phyloP scores from a whole-genome alignment of 2,329 filamentous ascomycete genomes.

The Ophiocordyceps camponoti-rufipedis region DNA sequence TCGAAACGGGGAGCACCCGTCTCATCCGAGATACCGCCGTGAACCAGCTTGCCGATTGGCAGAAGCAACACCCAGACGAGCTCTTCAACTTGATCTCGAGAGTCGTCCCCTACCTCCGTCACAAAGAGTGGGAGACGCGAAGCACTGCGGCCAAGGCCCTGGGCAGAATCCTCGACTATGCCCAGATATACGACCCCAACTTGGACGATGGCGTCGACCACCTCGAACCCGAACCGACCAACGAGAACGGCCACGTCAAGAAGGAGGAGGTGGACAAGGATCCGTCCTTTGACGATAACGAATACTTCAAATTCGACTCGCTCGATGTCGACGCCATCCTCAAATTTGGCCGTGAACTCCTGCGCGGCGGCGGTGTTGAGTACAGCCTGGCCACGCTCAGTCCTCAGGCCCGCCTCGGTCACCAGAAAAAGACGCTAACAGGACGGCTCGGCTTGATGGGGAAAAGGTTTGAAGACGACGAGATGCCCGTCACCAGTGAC shows the following conservation, averaged over 20 bases:
- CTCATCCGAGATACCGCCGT: constrained; percentile 94
- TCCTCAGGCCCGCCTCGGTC: constrained; percentile 59
- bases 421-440: constrained; percentile 77
- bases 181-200: constrained; percentile 77
- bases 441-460: constrained; percentile 72
- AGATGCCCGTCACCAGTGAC: constrained; percentile 42
- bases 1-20: constrained; percentile 92
- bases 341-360: constrained; percentile 64
- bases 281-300: constrained; percentile 26
- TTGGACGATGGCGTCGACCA: constrained; percentile 39
- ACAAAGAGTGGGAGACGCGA: constrained; percentile 93
- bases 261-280: constrained; percentile 40
- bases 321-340: constrained; percentile 68
- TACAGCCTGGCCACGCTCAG: constrained; percentile 69
- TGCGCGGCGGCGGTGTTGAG: constrained; percentile 75
- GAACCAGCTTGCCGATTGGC: constrained; percentile 90
- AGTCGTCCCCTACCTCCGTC: constrained; percentile 86
- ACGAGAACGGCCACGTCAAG: constrained; percentile 29
- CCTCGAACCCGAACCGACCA: constrained; percentile 15
- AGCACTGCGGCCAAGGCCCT: constrained; percentile 87
- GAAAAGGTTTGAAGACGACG: constrained; percentile 69
- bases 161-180: constrained; percentile 83
- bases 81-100: constrained; percentile 86
- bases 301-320: constrained; percentile 51
- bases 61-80: constrained; percentile 95